Evolutionary conservation across 2,329 filamentous ascomycete genomes (phyloP).

Genomic region (Colletotrichum sp.): DNA sequence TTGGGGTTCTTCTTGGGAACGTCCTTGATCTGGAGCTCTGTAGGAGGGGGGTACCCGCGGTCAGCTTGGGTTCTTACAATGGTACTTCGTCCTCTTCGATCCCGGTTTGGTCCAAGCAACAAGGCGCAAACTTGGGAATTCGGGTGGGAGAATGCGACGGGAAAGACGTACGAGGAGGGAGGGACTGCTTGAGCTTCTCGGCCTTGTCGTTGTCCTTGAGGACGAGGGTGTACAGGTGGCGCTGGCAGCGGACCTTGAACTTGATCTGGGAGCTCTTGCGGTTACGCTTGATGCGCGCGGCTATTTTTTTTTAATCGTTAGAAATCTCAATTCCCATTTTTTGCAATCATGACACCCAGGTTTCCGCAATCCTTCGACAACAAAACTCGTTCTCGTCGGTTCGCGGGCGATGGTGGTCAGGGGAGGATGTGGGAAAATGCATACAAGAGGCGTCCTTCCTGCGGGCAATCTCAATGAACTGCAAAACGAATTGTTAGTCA

Average conservation of each 20-base stretch:
- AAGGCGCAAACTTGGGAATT: rapidly evolving
- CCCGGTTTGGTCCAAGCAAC: not conserved
- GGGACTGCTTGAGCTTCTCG: slow-evolving; percentile 99
- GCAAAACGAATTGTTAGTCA: slow-evolving; percentile 36
- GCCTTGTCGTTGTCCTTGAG: slow-evolving; percentile 99
- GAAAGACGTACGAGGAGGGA: slow-evolving; percentile 84
- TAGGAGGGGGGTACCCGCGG: not conserved
- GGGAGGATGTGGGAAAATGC: slow-evolving; percentile 44
- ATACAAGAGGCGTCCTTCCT: slow-evolving; percentile 99
- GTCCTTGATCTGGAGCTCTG: slow-evolving; percentile 59
- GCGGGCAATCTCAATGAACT: slow-evolving; percentile 99
- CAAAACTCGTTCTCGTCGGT: not conserved
- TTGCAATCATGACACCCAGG: slow-evolving; percentile 20
- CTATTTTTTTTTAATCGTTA: slow-evolving; percentile 48
- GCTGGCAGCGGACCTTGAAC: slow-evolving; percentile 99
- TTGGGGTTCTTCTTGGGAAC: slow-evolving; percentile 60
- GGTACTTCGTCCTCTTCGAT: not conserved
- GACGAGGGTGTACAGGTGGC: slow-evolving; percentile 96
- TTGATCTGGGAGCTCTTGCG: slow-evolving; percentile 91
- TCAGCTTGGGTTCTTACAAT: not conserved
- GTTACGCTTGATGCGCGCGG: slow-evolving; percentile 96
- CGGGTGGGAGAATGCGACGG: not conserved
- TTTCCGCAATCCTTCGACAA: not conserved
- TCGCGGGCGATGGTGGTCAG: not conserved
- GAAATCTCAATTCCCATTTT: slow-evolving; percentile 21